These are phyloP conservation scores for Mycogone perniciosa DNA, from an alignment of 2,329 filamentous ascomycete genomes.

Conservation along the genomic window DNA sequence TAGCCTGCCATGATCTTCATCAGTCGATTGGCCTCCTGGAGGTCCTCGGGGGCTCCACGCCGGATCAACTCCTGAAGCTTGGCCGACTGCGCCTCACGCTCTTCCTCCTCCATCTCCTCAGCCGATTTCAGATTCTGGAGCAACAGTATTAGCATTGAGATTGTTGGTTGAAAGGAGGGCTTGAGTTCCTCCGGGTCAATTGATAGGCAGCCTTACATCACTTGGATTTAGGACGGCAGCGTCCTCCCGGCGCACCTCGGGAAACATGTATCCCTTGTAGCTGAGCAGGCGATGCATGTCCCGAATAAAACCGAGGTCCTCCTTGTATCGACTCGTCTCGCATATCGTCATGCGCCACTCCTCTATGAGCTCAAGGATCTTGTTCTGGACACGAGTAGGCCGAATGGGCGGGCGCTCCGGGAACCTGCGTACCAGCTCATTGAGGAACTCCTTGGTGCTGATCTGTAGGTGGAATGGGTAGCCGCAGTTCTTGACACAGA, in stretches of 20 bases:
- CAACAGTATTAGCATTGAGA: constrained; percentile 2
- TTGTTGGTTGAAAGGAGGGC: not conserved
- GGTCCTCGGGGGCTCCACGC: constrained; percentile 80
- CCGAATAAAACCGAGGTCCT: constrained; percentile 89
- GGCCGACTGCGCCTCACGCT: constrained; percentile 89
- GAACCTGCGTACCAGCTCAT: constrained; percentile 93
- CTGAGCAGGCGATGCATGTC: constrained; percentile 95
- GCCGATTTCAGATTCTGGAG: constrained; percentile 83
- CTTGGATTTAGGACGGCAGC: constrained; percentile 94
- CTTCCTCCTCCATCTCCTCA: constrained; percentile 98
- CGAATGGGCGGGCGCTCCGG: constrained; percentile 88
- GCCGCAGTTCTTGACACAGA: constrained; percentile 99
- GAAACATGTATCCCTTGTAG: constrained; percentile 96
- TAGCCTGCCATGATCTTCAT: constrained; percentile 99
- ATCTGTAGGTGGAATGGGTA: constrained; percentile 99
- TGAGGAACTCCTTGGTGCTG: constrained; percentile 96
- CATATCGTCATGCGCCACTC: constrained; percentile 99
- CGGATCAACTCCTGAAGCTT: constrained; percentile 96
- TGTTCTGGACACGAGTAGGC: constrained; percentile 77
- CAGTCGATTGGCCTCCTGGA: constrained; percentile 92
- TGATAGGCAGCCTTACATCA: constrained; percentile 60
- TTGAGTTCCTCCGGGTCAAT: not conserved
- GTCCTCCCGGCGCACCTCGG: constrained; percentile 86
- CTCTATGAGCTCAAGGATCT: constrained; percentile 93
- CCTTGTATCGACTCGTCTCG: constrained; percentile 94